Percentiles rank a stretch among this genome's conserved stretches.
Evolutionary conservation across 139 green algal species (phyloP).

Genomic region (Chlorella sp.): DNA sequence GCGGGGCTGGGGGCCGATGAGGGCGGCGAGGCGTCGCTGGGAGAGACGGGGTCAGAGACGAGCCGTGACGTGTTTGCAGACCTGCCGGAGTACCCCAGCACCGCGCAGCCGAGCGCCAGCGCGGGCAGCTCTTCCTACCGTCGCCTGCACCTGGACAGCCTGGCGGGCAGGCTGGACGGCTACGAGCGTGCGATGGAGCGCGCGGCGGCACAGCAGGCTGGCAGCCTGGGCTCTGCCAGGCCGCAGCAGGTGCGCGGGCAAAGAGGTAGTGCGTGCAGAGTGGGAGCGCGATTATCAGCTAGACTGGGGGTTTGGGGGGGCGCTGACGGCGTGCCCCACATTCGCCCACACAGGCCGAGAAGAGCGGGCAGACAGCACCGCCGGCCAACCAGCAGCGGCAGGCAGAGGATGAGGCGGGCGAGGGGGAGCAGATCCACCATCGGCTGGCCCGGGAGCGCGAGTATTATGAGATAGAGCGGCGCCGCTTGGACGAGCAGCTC

Average conservation of each 20-base stretch:
- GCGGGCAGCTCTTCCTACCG: constrained; percentile 8
- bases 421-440: neutral
- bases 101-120: neutral
- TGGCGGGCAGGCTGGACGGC: constrained; percentile 11
- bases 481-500: constrained; percentile 15
- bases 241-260: neutral
- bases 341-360: neutral
- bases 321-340: neutral
- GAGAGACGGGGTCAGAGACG: neutral
- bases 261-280: neutral
- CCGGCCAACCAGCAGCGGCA: constrained; percentile 9
- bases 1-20: neutral
- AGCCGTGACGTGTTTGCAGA: constrained; percentile 19
- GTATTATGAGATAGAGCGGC: constrained; percentile 24
- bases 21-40: neutral
- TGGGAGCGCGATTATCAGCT: too few relatives aligned
- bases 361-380: constrained; percentile 17
- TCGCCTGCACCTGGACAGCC: constrained; percentile 20
- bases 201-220: constrained; percentile 2
- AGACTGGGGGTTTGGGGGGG: neutral
- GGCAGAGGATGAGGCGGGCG: constrained; percentile 1
- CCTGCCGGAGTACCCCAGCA: neutral
- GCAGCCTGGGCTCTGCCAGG: constrained; percentile 5
- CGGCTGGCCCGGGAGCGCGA: constrained; percentile 6
- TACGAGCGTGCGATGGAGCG: constrained; percentile 20